Evolutionary conservation across 208 protist genomes (phyloP).

Genomic region (Leishmania aethiopica): DNA sequence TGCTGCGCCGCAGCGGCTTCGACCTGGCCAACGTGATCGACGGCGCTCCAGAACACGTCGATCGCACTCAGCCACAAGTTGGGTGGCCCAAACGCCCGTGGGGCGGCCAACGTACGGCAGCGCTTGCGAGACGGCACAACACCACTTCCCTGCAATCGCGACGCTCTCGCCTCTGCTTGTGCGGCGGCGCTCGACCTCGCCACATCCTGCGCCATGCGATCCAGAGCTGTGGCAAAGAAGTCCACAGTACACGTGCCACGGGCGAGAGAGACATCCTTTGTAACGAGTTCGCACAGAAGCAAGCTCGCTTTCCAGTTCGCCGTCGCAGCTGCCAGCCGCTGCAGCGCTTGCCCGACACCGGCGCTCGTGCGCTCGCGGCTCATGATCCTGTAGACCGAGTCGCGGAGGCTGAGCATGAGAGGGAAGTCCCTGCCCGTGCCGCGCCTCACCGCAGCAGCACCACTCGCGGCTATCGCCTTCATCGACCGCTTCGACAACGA

Average conservation of each 20-base stretch:
- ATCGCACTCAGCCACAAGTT: constrained; percentile 58
- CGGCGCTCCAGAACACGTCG: constrained; percentile 73
- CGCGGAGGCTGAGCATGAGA: constrained; percentile 8
- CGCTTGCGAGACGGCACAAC: background rate
- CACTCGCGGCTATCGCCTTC: background rate
- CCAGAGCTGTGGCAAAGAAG: constrained; percentile 29
- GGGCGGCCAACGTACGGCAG: background rate
- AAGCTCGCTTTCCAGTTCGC: constrained; percentile 28
- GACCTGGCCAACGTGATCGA: constrained; percentile 39
- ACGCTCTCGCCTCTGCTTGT: background rate
- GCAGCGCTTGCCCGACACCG: constrained; percentile 11
- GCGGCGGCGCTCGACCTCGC: background rate
- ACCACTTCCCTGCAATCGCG: background rate
- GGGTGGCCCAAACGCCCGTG: background rate
- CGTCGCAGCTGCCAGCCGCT: constrained; percentile 11
- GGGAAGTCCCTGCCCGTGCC: constrained; percentile 11
- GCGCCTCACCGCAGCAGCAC: background rate
- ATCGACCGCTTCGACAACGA: background rate
- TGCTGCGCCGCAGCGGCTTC: background rate
- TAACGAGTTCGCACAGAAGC: constrained; percentile 22
- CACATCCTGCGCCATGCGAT: constrained; percentile 15
- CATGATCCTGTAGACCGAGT: constrained; percentile 16
- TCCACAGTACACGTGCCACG: constrained; percentile 25
- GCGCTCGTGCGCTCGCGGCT: background rate
- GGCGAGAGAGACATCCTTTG: constrained; percentile 17